phyloP scores from a whole-genome alignment of 768 basidiomycete genomes.

The Myochromella boudieri region DNA sequence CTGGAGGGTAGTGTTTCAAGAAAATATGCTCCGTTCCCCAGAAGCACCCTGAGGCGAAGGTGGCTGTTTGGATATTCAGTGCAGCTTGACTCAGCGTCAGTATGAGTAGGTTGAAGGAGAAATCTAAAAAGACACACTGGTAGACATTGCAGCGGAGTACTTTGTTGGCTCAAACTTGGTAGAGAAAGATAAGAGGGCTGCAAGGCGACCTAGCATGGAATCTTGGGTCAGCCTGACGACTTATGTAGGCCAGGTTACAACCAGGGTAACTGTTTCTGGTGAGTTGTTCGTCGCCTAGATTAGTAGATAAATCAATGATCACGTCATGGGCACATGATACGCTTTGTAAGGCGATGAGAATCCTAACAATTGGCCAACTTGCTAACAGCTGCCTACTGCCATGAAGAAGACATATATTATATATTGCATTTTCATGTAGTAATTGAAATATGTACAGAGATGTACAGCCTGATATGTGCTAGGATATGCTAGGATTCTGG shows the following conservation, averaged over 20 bases:
- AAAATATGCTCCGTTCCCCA: slow-evolving; percentile 90
- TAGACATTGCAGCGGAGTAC: slow-evolving; percentile 42
- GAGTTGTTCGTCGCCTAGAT: too few species aligned
- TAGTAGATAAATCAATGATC: slow-evolving; percentile 10
- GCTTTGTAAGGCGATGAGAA: neutral
- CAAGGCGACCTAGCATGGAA: slow-evolving; percentile 29
- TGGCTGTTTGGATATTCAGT: slow-evolving; percentile 35
- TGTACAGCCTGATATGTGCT: too few species aligned
- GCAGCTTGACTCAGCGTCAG: slow-evolving; percentile 12
- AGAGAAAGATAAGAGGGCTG: slow-evolving; percentile 19
- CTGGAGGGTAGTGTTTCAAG: slow-evolving; percentile 71
- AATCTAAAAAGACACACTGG: slow-evolving; percentile 23
- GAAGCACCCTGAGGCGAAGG: slow-evolving; percentile 69
- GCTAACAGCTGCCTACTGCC: too few species aligned
- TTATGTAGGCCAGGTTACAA: too few species aligned
- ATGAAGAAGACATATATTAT: too few species aligned
- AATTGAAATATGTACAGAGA: too few species aligned
- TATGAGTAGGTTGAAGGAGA: neutral
- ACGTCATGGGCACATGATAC: slow-evolving; percentile 7
- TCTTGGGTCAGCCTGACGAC: too few species aligned
- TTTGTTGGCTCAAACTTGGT: slow-evolving; percentile 33
- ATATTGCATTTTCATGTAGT: too few species aligned
- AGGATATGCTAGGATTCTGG: too few species aligned
- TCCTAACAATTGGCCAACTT: neutral
- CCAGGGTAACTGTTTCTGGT: too few species aligned